Evolutionary conservation across 2,329 filamentous ascomycete species (phyloP), one percentile per base, ranked within the genome.

Genomic region (Fonsecaea monophora): DNA sequence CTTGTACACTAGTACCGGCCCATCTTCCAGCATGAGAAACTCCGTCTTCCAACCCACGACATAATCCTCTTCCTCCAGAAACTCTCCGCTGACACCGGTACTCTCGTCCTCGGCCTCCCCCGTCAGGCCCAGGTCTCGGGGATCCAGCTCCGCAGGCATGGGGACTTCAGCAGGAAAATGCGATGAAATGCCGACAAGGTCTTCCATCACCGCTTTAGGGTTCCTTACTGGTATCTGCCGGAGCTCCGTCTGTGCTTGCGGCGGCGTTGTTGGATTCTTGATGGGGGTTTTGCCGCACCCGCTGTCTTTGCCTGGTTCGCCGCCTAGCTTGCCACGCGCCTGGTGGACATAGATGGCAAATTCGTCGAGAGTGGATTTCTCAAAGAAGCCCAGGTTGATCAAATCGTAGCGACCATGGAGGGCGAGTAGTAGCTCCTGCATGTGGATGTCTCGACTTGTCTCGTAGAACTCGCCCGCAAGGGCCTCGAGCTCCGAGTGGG

Each of bases 401-500:
- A 50, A 5, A 30, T 50, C 21, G 21, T 50, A 50, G 18, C 45
- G 45, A 13, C 9, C 45, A 9, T 50, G 45, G 45, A 50, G 45
- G 12, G 45, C 45, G 3, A 50, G 9, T 8, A 50, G 18, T 5
- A 50, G 21, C 12, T 50, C 45, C 18, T 50, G 45, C 45, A 50
- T 50, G 18, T 50, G 25, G 18, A 25, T 12, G 45, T 50, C 45
- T 30, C 13, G 45, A 21, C 45, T 50, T 25, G 45, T 50, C 21
- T 50, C 45, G 21, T 30, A 50, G 10, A 12, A 50, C 18, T 50
- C 45, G 18, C 45, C 21, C 9, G 45, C 21, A 25, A 50, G 45
- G 10, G 45, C 45, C 45, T 50, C 45, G 45, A 50, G 45, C 45
- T 50, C 45, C 3, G 45, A 50, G 45, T 18, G 45, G 8, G 45